Conservation (phyloP, 768 basidiomycete species). For the Leucosporidium creatinivorum region DNA sequence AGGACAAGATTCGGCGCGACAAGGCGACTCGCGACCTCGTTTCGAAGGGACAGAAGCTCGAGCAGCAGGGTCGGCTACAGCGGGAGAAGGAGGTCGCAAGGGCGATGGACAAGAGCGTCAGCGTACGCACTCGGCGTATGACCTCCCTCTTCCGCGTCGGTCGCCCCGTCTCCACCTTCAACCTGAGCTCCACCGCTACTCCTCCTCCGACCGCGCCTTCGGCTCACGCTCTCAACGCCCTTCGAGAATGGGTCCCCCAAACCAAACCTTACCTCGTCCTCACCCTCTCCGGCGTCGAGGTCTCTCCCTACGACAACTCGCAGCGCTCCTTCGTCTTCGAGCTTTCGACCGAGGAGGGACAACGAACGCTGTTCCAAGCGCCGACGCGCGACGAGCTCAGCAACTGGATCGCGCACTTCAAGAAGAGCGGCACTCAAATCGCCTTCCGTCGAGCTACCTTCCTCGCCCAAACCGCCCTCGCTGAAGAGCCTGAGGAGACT, state of each 20-base stretch:
- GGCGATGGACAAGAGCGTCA: conserved; percentile 7
- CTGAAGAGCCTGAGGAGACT: conserved; percentile 16
- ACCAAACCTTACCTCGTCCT: not conserved
- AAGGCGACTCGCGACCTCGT: not conserved
- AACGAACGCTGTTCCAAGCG: conserved; percentile 29
- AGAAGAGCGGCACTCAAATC: not conserved
- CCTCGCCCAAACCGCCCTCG: conserved; percentile 10
- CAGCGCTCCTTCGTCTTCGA: conserved; percentile 19
- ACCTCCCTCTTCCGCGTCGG: conserved; percentile 6
- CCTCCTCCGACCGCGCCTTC: not conserved
- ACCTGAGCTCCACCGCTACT: not conserved
- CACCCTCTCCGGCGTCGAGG: conserved; percentile 4
- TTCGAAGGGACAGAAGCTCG: not conserved
- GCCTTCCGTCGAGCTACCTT: conserved; percentile 30
- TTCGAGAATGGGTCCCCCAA: not conserved
- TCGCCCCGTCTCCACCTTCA: not conserved
- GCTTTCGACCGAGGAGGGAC: conserved; percentile 21
- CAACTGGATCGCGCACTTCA: conserved; percentile 26
- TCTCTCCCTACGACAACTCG: not conserved
- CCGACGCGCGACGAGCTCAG: conserved; percentile 7
- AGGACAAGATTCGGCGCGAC: conserved; percentile 2
- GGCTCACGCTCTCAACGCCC: not conserved
- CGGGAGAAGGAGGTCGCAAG: conserved; percentile 4
- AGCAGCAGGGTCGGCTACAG: not conserved
- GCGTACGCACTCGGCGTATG: conserved; percentile 5